A percentile compares a stretch with the other conserved stretches of the same genome.
Evolutionary conservation across 176 grass and related monocot genomes (phyloP).

Genomic region (Stipa capillata): DNA sequence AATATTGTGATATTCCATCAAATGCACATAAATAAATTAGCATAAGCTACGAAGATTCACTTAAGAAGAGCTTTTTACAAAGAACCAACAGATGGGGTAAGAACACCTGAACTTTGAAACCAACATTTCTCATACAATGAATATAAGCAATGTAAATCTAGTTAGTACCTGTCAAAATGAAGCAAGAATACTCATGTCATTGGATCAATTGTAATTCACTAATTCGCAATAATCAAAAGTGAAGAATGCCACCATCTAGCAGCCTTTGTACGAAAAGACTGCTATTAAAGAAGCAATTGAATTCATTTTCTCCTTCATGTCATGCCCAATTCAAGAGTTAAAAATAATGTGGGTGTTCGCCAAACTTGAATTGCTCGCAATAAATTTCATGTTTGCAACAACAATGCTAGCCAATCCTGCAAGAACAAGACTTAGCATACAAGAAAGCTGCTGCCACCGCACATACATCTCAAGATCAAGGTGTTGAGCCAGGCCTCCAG

Average conservation of each 20-base stretch:
- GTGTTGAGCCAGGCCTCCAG: conserved; percentile 53
- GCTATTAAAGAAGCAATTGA: not conserved
- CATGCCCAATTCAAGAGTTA: too few species aligned
- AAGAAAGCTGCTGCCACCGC: conserved; percentile 7
- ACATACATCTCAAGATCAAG: conserved; percentile 17
- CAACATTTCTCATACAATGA: not conserved
- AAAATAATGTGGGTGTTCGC: too few species aligned
- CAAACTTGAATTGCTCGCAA: too few species aligned
- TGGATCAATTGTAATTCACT: too few species aligned
- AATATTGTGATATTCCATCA: not conserved
- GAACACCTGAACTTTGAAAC: not conserved
- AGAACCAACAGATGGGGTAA: too few species aligned
- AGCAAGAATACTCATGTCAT: not conserved
- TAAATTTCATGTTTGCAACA: not conserved
- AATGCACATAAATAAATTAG: too few species aligned
- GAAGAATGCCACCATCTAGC: not conserved
- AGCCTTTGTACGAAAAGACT: not conserved
- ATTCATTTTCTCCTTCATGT: not conserved
- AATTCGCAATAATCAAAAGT: not conserved
- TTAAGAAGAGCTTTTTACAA: too few species aligned
- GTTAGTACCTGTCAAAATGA: not conserved
- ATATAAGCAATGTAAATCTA: not conserved
- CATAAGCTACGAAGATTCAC: not conserved
- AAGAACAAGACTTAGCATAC: conserved; percentile 17
- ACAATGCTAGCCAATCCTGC: too few species aligned